Base-by-base conservation (phyloP, 2,329 filamentous ascomycete species). In the Penicillium aurantiogriseum region DNA sequence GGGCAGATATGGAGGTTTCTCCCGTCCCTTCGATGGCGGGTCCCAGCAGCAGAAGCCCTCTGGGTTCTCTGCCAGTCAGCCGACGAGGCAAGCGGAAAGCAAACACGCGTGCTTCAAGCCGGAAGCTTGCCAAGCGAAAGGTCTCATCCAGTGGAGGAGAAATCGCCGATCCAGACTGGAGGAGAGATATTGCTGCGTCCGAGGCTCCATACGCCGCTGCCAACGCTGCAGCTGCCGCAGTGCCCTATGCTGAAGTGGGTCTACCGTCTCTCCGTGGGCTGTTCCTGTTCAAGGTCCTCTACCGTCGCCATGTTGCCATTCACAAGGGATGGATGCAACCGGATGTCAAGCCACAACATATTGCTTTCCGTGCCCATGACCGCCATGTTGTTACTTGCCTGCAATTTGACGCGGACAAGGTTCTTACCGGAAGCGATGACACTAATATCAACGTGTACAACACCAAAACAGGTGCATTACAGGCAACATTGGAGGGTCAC, bases 401-500 rank as follows among this genome's bases (percentile, higher is more conserved):
- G 53, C 92, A 99, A 72, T 99, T 99, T 68, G 94, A 99, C 70
- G 90, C 92, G 48, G 92, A 99, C 80, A 97, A 97, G 77, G 97
- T 99, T 65, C 84, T 99, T 65, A 99, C 94, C 1, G 94, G 94
- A 27, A 97, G 93, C 70, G 94, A 99, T 72, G 94, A 99, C 71
- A 96, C 92, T 4, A 88, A 97, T 61, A 99, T 99, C 68, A 92
- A 99, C 68, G 92, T 99, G 33, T 99, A 97, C 74, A 92, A 97
- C 71, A 97, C 94, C 13, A 95, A 94, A 77, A 97, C 92, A 0
- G 94, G 94, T 57, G 89, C 89, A 63, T 78, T 96, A 36, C 85
- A 90, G 47, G 91, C 87, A 69, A 91, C 89, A 62, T 85, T 99
- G 2, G 88, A 92, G 68, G 94, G 94, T 2, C 94, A 99, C 66